Evolutionary conservation across 139 green algal species (phyloP), one percentile per base, ranked within the genome.

Genomic region (Volvox africanus): DNA sequence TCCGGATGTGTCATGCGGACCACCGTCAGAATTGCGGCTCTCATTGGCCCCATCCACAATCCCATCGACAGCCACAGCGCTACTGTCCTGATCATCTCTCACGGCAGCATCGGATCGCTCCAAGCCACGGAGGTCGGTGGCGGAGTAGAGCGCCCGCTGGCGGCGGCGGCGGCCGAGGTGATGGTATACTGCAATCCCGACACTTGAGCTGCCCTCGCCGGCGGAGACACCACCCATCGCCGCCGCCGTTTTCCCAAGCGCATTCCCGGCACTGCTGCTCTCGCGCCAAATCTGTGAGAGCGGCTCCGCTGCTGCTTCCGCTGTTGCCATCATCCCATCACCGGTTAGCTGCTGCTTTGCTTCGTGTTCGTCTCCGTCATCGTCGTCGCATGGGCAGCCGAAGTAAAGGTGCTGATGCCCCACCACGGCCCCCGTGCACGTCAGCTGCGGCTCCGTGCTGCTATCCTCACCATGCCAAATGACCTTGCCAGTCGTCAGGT

Each of bases 381-480:
- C 73, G 9, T 79, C 61, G 18, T 22, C 26, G 61, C 87, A 91
- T 18, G 87, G 61, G 55, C 87, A 91, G 12, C 87, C 87, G 35
- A 91, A 91, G 76, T 69, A 86, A 3, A 91, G 22, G 33, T 61
- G 75, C 61, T 37, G 68, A 19, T 83, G 87, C 32, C 24, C 76
- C 87, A 91, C 76, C 18, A 61, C 37, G 33, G 35, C 61, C 24
- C 26, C 87, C 12, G 61, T 37, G 76, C 87, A 91, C 18, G 33
- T 14, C 36, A n/a, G 2, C 6, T 20, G 33, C 11, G 61, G 61
- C 73, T 86, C 61, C n/a, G 87, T 33, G 61, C 17, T 32, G 61
- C 36, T 76, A 24, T 91, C 87, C 76, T 65, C 33, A 0, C 87
- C 87, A 21, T 79, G 76, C 87, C 87, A 91, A 6, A 91, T 61